Evolutionary conservation across 768 basidiomycete species (phyloP).

Genomic region (Kondoa subrosea): DNA sequence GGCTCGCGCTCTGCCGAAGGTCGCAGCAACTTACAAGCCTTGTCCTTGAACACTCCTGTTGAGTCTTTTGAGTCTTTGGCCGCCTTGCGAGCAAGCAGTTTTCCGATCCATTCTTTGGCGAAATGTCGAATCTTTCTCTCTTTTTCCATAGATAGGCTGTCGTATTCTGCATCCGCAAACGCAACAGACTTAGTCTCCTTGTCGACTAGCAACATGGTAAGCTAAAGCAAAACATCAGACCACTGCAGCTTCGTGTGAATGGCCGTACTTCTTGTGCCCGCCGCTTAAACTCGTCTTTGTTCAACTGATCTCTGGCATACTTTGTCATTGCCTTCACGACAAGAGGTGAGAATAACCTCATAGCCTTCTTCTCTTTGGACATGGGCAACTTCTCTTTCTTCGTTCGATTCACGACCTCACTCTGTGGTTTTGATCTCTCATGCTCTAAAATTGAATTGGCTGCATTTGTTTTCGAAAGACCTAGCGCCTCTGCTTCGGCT

Average conservation of each 20-base stretch:
- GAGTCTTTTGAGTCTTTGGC: too few relatives aligned
- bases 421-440: neutral
- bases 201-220: conserved; percentile 69
- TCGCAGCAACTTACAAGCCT: too few relatives aligned
- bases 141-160: conserved; percentile 68
- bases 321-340: conserved; percentile 90
- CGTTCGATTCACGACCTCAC: conserved; percentile 28
- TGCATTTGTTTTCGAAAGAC: conserved; percentile 17
- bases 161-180: conserved; percentile 57
- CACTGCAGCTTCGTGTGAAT: too few relatives aligned
- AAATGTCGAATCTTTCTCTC: conserved; percentile 77
- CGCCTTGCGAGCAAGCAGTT: conserved; percentile 32
- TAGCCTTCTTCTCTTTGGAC: conserved; percentile 52
- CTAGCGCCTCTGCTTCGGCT: conserved; percentile 22
- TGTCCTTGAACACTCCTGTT: too few relatives aligned
- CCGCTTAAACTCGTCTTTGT: conserved; percentile 73
- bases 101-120: conserved; percentile 72
- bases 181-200: conserved; percentile 84
- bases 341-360: conserved; percentile 67
- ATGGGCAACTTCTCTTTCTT: conserved; percentile 34
- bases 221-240: too few relatives aligned
- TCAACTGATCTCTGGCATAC: conserved; percentile 52
- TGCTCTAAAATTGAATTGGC: conserved; percentile 20
- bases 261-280: conserved; percentile 58
- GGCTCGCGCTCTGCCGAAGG: too few relatives aligned